Conservation (phyloP, 2,329 filamentous ascomycete species). For the Penicillium sp. region DNA sequence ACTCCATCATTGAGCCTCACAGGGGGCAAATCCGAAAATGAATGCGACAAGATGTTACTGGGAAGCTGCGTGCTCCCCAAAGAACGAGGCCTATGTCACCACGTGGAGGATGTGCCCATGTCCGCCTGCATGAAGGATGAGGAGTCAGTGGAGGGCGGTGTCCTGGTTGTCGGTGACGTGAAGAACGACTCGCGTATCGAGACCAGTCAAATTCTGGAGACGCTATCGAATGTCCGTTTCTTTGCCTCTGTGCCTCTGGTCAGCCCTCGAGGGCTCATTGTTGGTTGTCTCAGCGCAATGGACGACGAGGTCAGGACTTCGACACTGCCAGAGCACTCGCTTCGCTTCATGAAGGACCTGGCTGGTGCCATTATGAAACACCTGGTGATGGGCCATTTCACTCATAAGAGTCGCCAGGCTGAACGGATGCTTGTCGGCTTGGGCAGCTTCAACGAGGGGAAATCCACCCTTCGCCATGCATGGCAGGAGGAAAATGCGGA, state of each 20-base stretch:
- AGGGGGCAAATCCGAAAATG: slow-evolving; percentile 16
- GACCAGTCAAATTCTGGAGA: slow-evolving; percentile 23
- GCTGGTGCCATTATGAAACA: slow-evolving; percentile 57
- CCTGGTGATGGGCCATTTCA: slow-evolving; percentile 53
- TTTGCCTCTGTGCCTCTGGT: slow-evolving; percentile 59
- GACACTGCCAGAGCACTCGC: slow-evolving; percentile 30
- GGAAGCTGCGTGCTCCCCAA: slow-evolving; percentile 32
- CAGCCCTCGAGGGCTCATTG: slow-evolving; percentile 52
- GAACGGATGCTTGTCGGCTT: slow-evolving; percentile 58
- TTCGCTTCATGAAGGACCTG: slow-evolving; percentile 59
- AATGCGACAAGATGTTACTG: slow-evolving; percentile 27
- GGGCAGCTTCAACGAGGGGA: slow-evolving; percentile 52
- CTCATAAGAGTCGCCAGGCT: slow-evolving; percentile 52
- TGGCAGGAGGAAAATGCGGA: slow-evolving; percentile 22
- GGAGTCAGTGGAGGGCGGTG: background rate
- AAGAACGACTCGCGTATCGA: slow-evolving; percentile 32
- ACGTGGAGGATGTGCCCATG: slow-evolving; percentile 14
- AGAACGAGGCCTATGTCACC: slow-evolving; percentile 27
- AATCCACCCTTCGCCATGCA: slow-evolving; percentile 27
- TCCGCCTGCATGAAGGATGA: background rate
- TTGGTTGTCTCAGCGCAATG: slow-evolving; percentile 59
- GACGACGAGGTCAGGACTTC: slow-evolving; percentile 50
- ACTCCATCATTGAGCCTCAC: slow-evolving; percentile 43
- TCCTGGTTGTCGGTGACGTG: slow-evolving; percentile 34
- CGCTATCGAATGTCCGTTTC: slow-evolving; percentile 40